Base-by-base conservation (phyloP, 148 eudicot genomes). In the Camellia sinensis region DNA sequence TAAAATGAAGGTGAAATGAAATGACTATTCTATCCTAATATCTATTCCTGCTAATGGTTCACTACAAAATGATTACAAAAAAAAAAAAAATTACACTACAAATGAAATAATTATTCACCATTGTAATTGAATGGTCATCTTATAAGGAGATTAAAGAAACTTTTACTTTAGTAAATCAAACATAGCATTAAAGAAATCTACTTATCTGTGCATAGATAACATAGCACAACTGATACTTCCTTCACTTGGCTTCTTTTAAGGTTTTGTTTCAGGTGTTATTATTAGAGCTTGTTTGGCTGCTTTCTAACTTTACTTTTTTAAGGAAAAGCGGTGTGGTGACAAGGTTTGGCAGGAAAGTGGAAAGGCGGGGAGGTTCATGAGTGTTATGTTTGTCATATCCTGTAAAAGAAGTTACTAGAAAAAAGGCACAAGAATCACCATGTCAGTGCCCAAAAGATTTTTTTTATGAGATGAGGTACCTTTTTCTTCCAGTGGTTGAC, bases 401-500 rank as follows among this genome's bases (percentile, higher is more conserved):
- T 75, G 40, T 21, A 21, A 75, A 75, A 75, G 66, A 75, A 75
- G 43, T 75, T 10, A 29, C 3, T 63, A 22, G 37, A 50, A 53
- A 78, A 21, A 50, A 18, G 74, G 74, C 81, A 79, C 81, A 68
- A 69, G 75, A 53, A 65, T 50, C 74, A 70, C 81, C 44, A 69
- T 48, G 67, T 54, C 12, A 68, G 15, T 72, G 56, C 37, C 22
- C 18, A 59, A 62, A 62, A 57, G 71, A 67, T 67, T 3, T 41
- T 67, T 3, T 41, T 41, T 41, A 3, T 48, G 37, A 14, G 52
- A 29, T 29, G 37, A 29, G 52, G 9, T 6, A 19, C 7, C 19
- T 71, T 48, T 3, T 48, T 71, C 6, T 3, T 45, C 0, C 37
- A 48, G 56, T n/a, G 74, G 74, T 19, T 45, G 74, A 46, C 8